Percentiles rank a stretch among this genome's conserved stretches.
Evolutionary conservation across 2,329 filamentous ascomycete species (phyloP).

Genomic region (Grosmannia serpens): DNA sequence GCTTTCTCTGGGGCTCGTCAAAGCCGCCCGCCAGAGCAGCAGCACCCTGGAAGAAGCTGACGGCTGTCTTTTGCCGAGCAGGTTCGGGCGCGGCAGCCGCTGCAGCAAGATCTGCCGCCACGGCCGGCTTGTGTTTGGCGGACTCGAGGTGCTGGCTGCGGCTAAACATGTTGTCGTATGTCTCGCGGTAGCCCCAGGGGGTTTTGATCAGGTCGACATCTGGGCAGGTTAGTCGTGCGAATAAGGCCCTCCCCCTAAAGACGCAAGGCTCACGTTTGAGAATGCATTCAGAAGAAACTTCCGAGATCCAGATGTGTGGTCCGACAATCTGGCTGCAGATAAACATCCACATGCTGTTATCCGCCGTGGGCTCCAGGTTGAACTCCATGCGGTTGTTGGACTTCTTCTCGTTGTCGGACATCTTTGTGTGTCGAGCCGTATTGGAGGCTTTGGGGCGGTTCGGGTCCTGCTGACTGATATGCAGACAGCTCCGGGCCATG

Average conservation of each 20-base stretch:
- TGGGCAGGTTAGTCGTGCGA: neutral
- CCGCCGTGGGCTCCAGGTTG: neutral
- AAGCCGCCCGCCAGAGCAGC: neutral
- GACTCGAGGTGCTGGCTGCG: neutral
- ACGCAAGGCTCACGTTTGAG: neutral
- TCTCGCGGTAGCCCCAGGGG: slow-evolving; percentile 1
- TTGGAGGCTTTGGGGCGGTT: too few species aligned
- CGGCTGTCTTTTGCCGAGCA: neutral
- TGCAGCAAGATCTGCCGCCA: neutral
- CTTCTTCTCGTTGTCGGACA: neutral
- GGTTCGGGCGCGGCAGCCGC: neutral
- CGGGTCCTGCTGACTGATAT: neutral
- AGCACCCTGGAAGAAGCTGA: neutral
- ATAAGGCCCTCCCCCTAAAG: neutral
- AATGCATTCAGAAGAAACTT: neutral
- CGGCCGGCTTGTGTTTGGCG: neutral
- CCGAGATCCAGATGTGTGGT: neutral
- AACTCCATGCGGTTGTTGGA: slow-evolving; percentile 1
- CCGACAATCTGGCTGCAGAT: slow-evolving; percentile 1
- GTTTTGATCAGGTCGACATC: neutral
- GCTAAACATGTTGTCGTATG: neutral
- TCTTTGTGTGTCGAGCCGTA: neutral
- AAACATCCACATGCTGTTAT: slow-evolving; percentile 1
- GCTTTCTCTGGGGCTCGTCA: neutral
- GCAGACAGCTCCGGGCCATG: neutral